Percentiles rank a stretch among this genome's conserved stretches.
Evolutionary conservation across 225 moss, liverwort and hornwort species (phyloP).

Genomic region (Thuidium tamariscinum): DNA sequence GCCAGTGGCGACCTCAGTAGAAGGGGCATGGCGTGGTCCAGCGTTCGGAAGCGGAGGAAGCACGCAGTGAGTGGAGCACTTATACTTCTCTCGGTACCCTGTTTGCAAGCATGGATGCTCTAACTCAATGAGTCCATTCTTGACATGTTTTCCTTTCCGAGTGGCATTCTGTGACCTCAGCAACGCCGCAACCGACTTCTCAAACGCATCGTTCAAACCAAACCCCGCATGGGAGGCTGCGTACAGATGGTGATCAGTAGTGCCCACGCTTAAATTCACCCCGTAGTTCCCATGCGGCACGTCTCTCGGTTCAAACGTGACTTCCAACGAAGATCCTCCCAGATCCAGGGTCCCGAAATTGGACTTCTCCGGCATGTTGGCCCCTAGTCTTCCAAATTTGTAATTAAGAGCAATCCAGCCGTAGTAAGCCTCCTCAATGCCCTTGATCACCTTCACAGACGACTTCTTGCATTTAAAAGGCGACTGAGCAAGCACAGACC

Average conservation of each 20-base stretch:
- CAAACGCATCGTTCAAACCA: conserved; percentile 95
- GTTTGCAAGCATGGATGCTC: conserved; percentile 80
- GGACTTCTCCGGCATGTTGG: conserved; percentile 22
- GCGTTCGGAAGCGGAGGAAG: conserved; percentile 36
- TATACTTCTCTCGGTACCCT: conserved; percentile 60
- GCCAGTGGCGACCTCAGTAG: not conserved
- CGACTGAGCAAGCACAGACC: conserved; percentile 45
- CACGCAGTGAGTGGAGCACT: conserved; percentile 65
- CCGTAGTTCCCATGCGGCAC: conserved; percentile 40
- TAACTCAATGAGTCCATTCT: conserved; percentile 17
- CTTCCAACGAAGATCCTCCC: conserved; percentile 92
- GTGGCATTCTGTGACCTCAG: conserved; percentile 22
- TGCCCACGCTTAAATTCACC: conserved; percentile 83
- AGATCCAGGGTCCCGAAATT: conserved; percentile 84
- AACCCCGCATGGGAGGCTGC: conserved; percentile 86
- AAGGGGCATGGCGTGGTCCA: conserved; percentile 24
- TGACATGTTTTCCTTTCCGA: not conserved
- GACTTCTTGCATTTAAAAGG: conserved; percentile 65
- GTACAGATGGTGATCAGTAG: conserved; percentile 72
- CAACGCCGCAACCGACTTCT: conserved; percentile 83
- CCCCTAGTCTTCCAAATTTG: conserved; percentile 60
- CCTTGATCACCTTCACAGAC: conserved; percentile 88
- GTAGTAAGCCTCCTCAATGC: conserved; percentile 94
- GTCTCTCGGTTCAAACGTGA: conserved; percentile 73
- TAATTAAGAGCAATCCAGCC: conserved; percentile 99